Evolutionary conservation across 2,329 filamentous ascomycete genomes (phyloP).

Genomic region (Trichothecium sympodiale): DNA sequence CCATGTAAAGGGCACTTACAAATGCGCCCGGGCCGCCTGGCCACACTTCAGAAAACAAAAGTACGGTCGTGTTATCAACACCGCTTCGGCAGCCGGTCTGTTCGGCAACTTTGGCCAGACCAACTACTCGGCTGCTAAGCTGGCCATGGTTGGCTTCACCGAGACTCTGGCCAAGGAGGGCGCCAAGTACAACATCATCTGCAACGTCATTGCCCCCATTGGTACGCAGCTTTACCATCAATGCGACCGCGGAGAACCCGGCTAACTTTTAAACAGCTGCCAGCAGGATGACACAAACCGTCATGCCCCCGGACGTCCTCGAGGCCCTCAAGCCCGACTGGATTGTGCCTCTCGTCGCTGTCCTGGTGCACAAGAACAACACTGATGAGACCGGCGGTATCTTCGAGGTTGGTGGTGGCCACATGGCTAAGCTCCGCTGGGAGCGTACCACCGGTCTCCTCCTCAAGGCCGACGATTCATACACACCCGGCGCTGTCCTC

Average conservation of each 20-base stretch:
- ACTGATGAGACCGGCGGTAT: slow-evolving; percentile 74
- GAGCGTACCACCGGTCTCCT: slow-evolving; percentile 83
- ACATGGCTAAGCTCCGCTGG: slow-evolving; percentile 89
- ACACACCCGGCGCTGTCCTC: slow-evolving; percentile 79
- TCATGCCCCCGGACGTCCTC: slow-evolving; percentile 90
- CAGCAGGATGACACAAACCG: slow-evolving; percentile 87
- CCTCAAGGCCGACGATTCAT: slow-evolving; percentile 75
- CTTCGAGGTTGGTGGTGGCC: slow-evolving; percentile 88
- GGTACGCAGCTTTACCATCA: slow-evolving; percentile 19
- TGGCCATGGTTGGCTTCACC: slow-evolving; percentile 91
- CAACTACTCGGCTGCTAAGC: slow-evolving; percentile 96
- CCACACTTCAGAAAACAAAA: slow-evolving; percentile 98
- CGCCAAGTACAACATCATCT: slow-evolving; percentile 92
- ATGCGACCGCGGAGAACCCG: background rate
- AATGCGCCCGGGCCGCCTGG: slow-evolving; percentile 91
- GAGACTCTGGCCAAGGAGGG: slow-evolving; percentile 98
- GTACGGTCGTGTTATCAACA: slow-evolving; percentile 94
- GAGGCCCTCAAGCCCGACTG: slow-evolving; percentile 81
- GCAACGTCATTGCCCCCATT: slow-evolving; percentile 91
- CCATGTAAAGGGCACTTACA: slow-evolving; percentile 89
- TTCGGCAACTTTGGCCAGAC: slow-evolving; percentile 93
- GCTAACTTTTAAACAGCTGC: slow-evolving; percentile 47
- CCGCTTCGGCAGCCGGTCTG: slow-evolving; percentile 86
- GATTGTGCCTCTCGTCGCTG: slow-evolving; percentile 87
- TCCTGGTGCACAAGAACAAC: slow-evolving; percentile 78